Evolutionary conservation across 1,284 basidiomycete genomes (phyloP), one percentile per base, ranked within the genome.

Genomic region (Ustilago shanxiensis): DNA sequence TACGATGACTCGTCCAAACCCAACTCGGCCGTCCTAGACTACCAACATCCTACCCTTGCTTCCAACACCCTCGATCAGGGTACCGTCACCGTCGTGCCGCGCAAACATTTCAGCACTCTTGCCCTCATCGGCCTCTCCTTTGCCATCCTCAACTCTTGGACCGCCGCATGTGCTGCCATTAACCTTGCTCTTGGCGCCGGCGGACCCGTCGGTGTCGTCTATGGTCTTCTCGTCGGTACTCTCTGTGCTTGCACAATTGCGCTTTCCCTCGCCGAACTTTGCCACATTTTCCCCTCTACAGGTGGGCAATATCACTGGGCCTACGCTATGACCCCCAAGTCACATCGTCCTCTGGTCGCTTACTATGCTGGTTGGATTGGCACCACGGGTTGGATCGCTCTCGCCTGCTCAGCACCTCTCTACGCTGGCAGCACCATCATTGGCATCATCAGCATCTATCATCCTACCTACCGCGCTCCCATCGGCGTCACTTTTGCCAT

Each of bases 301-400:
- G 76, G 76, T 11, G 76, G 67, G 16, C 76, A 78, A 53, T 78
- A 78, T 47, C 76, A 78, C 22, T 78, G 72, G 72, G 47, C 67
- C 14, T 78, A 62, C 24, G 60, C 64, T 13, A 69, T 78, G 65
- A 54, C 76, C 11, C 64, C 50, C 16, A 56, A 51, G 11, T 0
- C 29, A 1, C 20, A 49, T 8, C 60, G 64, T 20, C 50, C 61
- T 28, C 47, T 61, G 11, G 35, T 71, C n/a, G 63, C 67, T 1
- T 74, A 78, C 58, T 31, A 71, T 29, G 55, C 57, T 6, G 76
- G 76, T 2, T 78, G 63, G 64, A 52, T 78, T 28, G 67, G 64
- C 14, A 65, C 72, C 6, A 37, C 64, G 1, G 76, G 76, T 10
- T 78, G 76, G 76, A 60, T 78, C 35, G 65, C 59, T 1, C 68